A percentile compares a stretch with the other conserved stretches of the same genome.
These are phyloP conservation scores for Trichosporon ovoides DNA, from an alignment of 1,284 basidiomycete species.

Conservation along the genomic window DNA sequence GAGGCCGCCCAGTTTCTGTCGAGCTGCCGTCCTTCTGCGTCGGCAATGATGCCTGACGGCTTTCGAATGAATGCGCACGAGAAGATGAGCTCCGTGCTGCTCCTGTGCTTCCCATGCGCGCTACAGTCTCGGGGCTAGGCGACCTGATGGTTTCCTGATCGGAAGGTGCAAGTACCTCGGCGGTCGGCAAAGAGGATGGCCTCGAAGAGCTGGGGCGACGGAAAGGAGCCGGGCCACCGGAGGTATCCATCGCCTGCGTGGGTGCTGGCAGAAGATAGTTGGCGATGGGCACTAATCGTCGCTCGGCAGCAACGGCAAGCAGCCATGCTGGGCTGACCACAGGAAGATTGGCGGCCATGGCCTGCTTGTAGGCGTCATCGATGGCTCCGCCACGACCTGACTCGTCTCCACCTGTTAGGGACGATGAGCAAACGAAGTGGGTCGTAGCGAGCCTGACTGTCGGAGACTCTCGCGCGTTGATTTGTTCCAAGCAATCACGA, in stretches of 20 bases:
- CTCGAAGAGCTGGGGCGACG: slow-evolving; percentile 18
- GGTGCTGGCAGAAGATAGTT: slow-evolving; percentile 70
- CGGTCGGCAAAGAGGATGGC: neutral
- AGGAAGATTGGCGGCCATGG: slow-evolving; percentile 80
- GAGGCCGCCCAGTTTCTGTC: slow-evolving; percentile 21
- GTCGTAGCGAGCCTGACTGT: slow-evolving; percentile 94
- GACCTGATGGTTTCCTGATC: slow-evolving; percentile 35
- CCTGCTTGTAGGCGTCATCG: slow-evolving; percentile 81
- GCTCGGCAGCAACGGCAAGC: slow-evolving; percentile 72
- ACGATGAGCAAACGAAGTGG: slow-evolving; percentile 89
- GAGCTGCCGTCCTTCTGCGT: neutral
- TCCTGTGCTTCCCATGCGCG: slow-evolving; percentile 43
- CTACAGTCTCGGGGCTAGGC: slow-evolving; percentile 45
- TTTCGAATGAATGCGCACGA: slow-evolving; percentile 13
- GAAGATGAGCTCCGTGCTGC: slow-evolving; percentile 20
- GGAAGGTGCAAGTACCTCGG: slow-evolving; percentile 9
- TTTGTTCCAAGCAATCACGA: slow-evolving; percentile 68
- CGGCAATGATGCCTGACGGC: slow-evolving; percentile 2
- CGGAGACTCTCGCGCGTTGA: slow-evolving; percentile 82
- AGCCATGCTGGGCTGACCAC: slow-evolving; percentile 88
- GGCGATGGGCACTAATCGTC: slow-evolving; percentile 81
- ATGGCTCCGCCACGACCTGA: slow-evolving; percentile 30
- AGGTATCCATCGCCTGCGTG: slow-evolving; percentile 51
- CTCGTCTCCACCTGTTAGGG: slow-evolving; percentile 56
- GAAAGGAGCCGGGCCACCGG: slow-evolving; percentile 54